phyloP scores from a whole-genome alignment of 768 basidiomycete genomes.

The Rhizopogon rudus region DNA sequence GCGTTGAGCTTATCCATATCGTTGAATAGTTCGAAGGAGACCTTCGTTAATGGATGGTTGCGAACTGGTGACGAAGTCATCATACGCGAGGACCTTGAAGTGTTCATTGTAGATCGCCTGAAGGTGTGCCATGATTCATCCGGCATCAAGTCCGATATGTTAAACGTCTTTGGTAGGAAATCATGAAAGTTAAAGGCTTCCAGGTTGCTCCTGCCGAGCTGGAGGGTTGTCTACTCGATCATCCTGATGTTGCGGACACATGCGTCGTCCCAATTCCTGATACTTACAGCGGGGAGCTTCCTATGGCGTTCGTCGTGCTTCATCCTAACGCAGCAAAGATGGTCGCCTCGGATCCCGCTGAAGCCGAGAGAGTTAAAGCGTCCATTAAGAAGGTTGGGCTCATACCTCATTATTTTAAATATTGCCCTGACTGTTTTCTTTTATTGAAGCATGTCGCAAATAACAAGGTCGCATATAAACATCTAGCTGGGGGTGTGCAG shows the following conservation, averaged over 20 bases:
- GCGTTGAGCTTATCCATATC: background rate
- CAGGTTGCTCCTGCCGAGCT: conserved; percentile 75
- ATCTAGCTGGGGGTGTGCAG: conserved; percentile 53
- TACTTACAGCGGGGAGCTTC: conserved; percentile 69
- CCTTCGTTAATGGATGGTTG: conserved; percentile 71
- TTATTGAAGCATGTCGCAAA: conserved; percentile 44
- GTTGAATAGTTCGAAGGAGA: conserved; percentile 53
- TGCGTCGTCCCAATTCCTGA: conserved; percentile 66
- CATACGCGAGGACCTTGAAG: conserved; percentile 47
- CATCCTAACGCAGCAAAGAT: conserved; percentile 34
- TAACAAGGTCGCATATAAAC: conserved; percentile 55
- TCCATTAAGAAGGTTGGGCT: conserved; percentile 42
- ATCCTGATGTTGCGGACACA: conserved; percentile 52
- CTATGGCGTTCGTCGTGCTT: conserved; percentile 63
- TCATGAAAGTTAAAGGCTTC: conserved; percentile 66
- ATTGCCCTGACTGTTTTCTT: conserved; percentile 4
- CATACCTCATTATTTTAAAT: background rate
- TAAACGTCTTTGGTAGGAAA: conserved; percentile 38
- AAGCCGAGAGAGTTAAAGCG: conserved; percentile 32
- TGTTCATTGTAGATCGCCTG: conserved; percentile 59
- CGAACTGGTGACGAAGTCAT: conserved; percentile 63
- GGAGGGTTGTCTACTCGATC: conserved; percentile 59
- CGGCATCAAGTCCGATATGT: background rate
- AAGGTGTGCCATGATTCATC: conserved; percentile 35
- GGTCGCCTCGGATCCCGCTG: conserved; percentile 23